These are phyloP conservation scores for Leccinum incarnatum DNA, from an alignment of 768 basidiomycete genomes.

Conservation along the genomic window DNA sequence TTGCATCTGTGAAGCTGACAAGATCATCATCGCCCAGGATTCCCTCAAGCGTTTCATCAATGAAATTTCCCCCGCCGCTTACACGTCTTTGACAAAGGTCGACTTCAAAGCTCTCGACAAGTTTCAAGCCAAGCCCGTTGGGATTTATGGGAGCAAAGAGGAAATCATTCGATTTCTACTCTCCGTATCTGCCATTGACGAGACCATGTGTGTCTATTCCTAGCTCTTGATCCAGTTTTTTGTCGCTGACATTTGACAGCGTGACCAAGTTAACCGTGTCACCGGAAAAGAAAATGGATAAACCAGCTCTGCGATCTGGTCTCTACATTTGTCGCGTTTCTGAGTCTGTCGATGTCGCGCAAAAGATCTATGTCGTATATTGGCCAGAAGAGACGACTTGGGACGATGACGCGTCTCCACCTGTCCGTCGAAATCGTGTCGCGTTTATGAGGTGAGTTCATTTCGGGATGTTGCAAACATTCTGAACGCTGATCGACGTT, in stretches of 20 bases:
- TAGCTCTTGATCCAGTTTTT: neutral
- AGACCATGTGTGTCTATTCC: constrained; percentile 36
- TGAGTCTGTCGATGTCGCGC: neutral
- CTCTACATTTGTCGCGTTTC: constrained; percentile 42
- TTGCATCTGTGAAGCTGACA: constrained; percentile 46
- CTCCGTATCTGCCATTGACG: constrained; percentile 36
- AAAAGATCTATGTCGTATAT: constrained; percentile 48
- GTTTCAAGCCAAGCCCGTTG: constrained; percentile 44
- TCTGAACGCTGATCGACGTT: neutral
- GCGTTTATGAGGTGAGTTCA: constrained; percentile 56
- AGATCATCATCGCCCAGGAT: constrained; percentile 58
- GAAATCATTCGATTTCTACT: constrained; percentile 49
- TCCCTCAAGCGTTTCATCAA: constrained; percentile 50
- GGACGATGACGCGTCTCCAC: constrained; percentile 47
- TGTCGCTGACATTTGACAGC: constrained; percentile 8
- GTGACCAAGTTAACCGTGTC: constrained; percentile 9
- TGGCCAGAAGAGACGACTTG: constrained; percentile 65
- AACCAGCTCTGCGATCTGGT: constrained; percentile 44
- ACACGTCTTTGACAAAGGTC: constrained; percentile 53
- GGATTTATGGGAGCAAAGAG: constrained; percentile 54
- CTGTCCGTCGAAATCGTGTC: constrained; percentile 49
- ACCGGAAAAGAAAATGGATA: neutral
- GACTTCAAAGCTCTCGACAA: constrained; percentile 54
- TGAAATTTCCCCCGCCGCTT: constrained; percentile 47
- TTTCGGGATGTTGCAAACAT: neutral